Evolutionary conservation across 2,329 filamentous ascomycete species (phyloP).

Genomic region (Calonectria pseudoturangicola): DNA sequence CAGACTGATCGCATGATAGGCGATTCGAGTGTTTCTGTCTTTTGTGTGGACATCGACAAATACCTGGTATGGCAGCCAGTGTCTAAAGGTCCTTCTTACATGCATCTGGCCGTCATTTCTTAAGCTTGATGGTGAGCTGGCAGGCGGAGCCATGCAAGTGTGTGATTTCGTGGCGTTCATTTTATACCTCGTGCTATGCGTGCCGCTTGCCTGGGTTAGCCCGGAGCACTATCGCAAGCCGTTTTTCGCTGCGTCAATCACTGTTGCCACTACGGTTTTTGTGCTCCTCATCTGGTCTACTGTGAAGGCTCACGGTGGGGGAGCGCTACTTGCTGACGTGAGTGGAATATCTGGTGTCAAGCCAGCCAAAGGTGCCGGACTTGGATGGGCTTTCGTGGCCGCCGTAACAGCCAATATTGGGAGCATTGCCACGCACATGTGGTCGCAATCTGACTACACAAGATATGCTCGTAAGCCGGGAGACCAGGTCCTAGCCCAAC

Average conservation of each 20-base stretch:
- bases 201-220: constrained; percentile 53
- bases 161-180: constrained; percentile 51
- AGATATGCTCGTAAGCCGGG: constrained; percentile 55
- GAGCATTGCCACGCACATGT: constrained; percentile 55
- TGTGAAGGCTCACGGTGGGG: constrained; percentile 53
- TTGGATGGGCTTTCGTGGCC: constrained; percentile 55
- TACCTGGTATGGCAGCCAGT: constrained; percentile 54
- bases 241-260: constrained; percentile 50
- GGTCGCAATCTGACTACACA: constrained; percentile 56
- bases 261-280: constrained; percentile 55
- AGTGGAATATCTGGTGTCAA: constrained; percentile 38
- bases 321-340: constrained; percentile 51
- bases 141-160: constrained; percentile 28
- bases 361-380: constrained; percentile 43
- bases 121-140: constrained; percentile 2
- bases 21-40: constrained; percentile 47
- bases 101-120: constrained; percentile 51
- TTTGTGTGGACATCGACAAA: constrained; percentile 55
- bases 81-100: constrained; percentile 49
- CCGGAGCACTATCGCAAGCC: constrained; percentile 53
- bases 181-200: constrained; percentile 51
- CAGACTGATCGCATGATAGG: neutral
- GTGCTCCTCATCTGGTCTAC: constrained; percentile 55
- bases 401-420: constrained; percentile 56
- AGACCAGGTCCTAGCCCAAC: constrained; percentile 55